A percentile compares a stretch with the other conserved stretches of the same genome.
Evolutionary conservation across 169 alveolate species (phyloP).

Genomic region (Cystoisospora suis): DNA sequence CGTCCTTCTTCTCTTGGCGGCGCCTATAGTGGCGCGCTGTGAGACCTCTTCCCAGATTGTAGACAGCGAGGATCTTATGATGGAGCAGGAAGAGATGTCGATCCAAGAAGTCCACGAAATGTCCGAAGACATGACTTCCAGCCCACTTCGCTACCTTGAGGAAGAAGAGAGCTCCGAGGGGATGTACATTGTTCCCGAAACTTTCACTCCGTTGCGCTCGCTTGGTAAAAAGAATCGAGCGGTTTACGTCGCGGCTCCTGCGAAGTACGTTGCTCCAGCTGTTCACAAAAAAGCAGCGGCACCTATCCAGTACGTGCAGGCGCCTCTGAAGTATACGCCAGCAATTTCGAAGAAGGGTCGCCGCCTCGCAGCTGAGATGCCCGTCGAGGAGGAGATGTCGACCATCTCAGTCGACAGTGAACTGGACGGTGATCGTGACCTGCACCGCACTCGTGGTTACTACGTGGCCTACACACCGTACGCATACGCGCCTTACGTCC

Average conservation of each 20-base stretch:
- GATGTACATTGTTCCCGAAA: not conserved
- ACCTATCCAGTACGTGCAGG: not conserved
- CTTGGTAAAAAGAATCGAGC: constrained; percentile 17
- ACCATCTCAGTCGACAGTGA: not conserved
- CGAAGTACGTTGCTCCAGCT: not conserved
- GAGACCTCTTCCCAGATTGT: not conserved
- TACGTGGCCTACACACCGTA: constrained; percentile 1
- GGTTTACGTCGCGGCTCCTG: not conserved
- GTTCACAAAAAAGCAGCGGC: constrained; percentile 6
- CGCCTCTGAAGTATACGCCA: not conserved
- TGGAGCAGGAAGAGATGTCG: not conserved
- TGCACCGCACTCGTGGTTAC: not conserved
- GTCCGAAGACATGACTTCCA: not conserved
- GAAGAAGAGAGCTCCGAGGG: not conserved
- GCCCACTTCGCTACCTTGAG: not conserved
- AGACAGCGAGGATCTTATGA: not conserved
- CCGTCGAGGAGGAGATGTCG: not conserved
- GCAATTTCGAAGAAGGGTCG: not conserved
- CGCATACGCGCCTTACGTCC: no score
- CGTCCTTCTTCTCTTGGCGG: no score
- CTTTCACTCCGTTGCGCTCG: not conserved
- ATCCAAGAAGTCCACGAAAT: not conserved
- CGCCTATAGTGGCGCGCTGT: not conserved
- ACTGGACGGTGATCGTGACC: not conserved
- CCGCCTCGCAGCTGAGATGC: not conserved